phyloP scores from a whole-genome alignment of 805 yeast species.

The Candida bentonensis region DNA sequence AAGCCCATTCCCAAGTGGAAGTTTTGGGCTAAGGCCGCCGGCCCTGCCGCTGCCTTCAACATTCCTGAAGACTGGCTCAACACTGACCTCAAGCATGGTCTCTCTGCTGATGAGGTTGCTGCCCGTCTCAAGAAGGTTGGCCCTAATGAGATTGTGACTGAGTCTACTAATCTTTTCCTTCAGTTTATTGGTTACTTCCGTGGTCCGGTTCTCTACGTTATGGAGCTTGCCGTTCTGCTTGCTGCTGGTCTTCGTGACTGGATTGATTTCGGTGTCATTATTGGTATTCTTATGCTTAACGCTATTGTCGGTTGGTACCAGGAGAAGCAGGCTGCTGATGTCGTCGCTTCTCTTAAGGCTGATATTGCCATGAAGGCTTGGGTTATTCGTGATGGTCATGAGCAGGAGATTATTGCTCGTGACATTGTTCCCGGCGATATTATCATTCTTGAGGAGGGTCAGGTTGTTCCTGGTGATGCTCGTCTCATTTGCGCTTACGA shows the following conservation, averaged over 20 bases:
- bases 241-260: conserved; percentile 96
- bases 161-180: conserved; percentile 61
- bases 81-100: conserved; percentile 69
- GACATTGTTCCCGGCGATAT: conserved; percentile 94
- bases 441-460: conserved; percentile 83
- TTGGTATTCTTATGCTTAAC: conserved; percentile 74
- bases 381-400: conserved; percentile 73
- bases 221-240: conserved; percentile 88
- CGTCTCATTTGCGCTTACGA: conserved; percentile 36
- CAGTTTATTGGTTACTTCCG: conserved; percentile 78
- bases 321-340: conserved; percentile 96
- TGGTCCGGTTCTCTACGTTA: conserved; percentile 90
- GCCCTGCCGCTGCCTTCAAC: conserved; percentile 16
- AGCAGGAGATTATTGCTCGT: conserved; percentile 62
- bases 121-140: conserved; percentile 85
- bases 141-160: conserved; percentile 79
- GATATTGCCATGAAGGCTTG: conserved; percentile 83
- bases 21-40: conserved; percentile 37
- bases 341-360: conserved; percentile 90
- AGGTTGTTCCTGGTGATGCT: conserved; percentile 88
- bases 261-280: conserved; percentile 97
- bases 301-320: conserved; percentile 93
- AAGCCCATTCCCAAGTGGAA: conserved; percentile 48
- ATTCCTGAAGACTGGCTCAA: conserved; percentile 74
- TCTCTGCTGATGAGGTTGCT: conserved; percentile 58